phyloP scores from a whole-genome alignment of 2,329 filamentous ascomycete species.

The Colletotrichum abscissum region DNA sequence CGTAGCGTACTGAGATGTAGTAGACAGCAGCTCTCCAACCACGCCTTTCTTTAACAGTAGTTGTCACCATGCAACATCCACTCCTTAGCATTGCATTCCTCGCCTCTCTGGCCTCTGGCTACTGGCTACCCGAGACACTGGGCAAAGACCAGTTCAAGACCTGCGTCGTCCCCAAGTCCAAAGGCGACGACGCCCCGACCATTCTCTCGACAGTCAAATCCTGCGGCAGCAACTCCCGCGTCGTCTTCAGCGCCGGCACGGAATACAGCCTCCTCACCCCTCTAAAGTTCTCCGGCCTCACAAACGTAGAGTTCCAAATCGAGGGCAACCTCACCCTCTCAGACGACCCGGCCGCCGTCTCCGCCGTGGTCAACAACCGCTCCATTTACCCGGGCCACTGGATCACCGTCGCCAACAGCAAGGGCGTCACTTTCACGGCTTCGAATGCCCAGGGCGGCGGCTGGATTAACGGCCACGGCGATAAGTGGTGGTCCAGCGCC shows the following conservation, averaged over 20 bases:
- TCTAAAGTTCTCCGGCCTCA: conserved; percentile 7
- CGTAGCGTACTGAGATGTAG: neutral
- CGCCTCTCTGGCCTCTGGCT: conserved; percentile 1
- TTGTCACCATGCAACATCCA: neutral
- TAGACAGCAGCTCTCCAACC: neutral
- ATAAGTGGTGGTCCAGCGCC: conserved; percentile 22
- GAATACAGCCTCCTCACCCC: conserved; percentile 17
- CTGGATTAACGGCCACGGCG: conserved; percentile 17
- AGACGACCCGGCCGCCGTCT: conserved; percentile 1
- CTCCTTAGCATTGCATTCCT: neutral
- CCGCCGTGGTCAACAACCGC: conserved; percentile 11
- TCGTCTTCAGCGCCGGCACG: conserved; percentile 15
- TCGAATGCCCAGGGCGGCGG: neutral
- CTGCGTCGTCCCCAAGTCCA: conserved; percentile 21
- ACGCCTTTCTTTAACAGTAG: neutral
- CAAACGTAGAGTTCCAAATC: conserved; percentile 22
- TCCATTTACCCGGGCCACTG: conserved; percentile 16
- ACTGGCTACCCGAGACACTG: conserved; percentile 26
- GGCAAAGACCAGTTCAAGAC: conserved; percentile 15
- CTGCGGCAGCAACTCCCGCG: conserved; percentile 17
- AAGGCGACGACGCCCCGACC: conserved; percentile 8
- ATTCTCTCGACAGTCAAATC: conserved; percentile 16
- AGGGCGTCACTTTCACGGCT: conserved; percentile 17
- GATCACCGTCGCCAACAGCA: conserved; percentile 25
- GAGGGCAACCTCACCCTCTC: conserved; percentile 21